Base-by-base conservation (phyloP, 176 grass and related monocot genomes). In the Triticum dicoccoides region DNA sequence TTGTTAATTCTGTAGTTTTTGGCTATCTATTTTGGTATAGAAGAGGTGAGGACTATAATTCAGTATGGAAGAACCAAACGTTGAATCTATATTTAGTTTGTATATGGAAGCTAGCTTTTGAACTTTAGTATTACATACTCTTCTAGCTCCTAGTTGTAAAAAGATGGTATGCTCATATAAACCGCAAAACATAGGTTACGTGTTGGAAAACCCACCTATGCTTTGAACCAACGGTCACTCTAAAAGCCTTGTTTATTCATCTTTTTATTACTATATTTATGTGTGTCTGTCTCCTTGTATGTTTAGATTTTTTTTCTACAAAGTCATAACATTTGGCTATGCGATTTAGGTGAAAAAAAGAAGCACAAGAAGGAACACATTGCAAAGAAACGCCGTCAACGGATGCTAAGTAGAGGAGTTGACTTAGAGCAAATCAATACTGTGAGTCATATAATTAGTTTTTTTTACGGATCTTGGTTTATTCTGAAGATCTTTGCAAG, bases 381-480 rank as follows among this genome's bases (percentile, higher is more conserved):
- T 92, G 91, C 91, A 86, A 86, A 95, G 81, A 98, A 98, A 86
- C 93, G 91, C 41, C 82, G 68, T 37, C 91, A 95, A 73, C 88
- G 96, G 29, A 95, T 94, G 93, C 81, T 95, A 73, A 93, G 91
- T 84, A 87, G 96, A 83, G 96, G 96, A 65, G 93, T 98, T 91
- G 93, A 98, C 83, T 80, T 98, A 14, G 86, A 84, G 66, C 90
- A 95, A 94, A 95, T 98, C 77, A 94, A 98, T 91, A 85, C 65
- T 86, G 96, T 95, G 86, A 91, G 93, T 83, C 73, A 81, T 80
- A 90, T 45, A 51, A 8, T 76, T 85, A 27, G 38, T 0, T 63
- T 86, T 83, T 72, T 37, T 10, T 54, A 54, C 49, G 75, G 76
- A 87, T 51, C 45, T 25, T 4, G 67, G 23, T 51, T 51, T 66